These are phyloP conservation scores for Haplographium delicatum DNA, from an alignment of 495 filamentous ascomycete genomes.

Conservation along the genomic window DNA sequence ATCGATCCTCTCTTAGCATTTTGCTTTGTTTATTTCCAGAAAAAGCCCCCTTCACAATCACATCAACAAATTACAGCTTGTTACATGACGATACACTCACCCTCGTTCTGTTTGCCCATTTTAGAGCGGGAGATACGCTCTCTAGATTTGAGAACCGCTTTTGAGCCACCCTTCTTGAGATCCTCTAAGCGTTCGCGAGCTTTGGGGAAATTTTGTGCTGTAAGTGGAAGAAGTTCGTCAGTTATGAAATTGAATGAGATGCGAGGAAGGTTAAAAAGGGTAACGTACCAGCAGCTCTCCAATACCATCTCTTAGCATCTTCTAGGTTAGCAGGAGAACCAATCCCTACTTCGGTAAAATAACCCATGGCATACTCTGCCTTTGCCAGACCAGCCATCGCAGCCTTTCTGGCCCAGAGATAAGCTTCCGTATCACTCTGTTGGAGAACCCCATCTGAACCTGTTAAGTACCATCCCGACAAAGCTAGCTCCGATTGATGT, in stretches of 20 bases:
- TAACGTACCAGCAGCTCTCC: conserved; percentile 88
- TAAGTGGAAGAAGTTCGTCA: conserved; percentile 14
- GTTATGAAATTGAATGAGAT: conserved; percentile 6
- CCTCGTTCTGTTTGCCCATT: conserved; percentile 76
- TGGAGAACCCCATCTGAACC: conserved; percentile 81
- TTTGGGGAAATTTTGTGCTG: conserved; percentile 91
- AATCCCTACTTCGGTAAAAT: conserved; percentile 94
- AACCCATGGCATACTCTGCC: conserved; percentile 97
- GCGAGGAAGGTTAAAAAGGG: background rate
- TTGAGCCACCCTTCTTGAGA: conserved; percentile 69
- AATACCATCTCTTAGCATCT: conserved; percentile 98
- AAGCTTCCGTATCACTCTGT: conserved; percentile 93
- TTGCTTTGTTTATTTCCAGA: background rate
- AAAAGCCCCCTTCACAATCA: background rate
- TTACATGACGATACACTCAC: conserved; percentile 81
- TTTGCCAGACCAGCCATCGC: conserved; percentile 79
- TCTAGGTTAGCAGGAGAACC: conserved; percentile 81
- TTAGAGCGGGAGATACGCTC: conserved; percentile 80
- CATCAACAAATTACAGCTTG: background rate
- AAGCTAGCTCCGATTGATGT: conserved; percentile 86
- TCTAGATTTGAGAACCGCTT: conserved; percentile 56
- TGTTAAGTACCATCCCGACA: conserved; percentile 95
- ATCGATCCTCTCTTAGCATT: background rate
- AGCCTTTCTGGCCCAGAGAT: conserved; percentile 94
- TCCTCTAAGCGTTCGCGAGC: conserved; percentile 89